These are phyloP conservation scores for Coniochaeta prunicola DNA, from an alignment of 2,329 filamentous ascomycete genomes.

Conservation along the genomic window DNA sequence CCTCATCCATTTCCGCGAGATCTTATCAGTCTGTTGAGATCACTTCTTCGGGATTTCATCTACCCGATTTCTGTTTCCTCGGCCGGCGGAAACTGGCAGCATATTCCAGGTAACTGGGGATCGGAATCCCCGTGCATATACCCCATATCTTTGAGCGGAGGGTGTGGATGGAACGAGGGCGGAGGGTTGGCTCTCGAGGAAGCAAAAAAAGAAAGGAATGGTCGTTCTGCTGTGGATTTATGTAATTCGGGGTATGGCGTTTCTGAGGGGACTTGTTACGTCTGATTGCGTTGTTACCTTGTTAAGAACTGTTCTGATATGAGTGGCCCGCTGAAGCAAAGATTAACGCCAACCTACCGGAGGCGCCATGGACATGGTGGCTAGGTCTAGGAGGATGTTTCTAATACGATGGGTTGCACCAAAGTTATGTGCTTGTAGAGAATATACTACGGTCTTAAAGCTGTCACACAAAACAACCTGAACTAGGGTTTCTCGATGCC, in stretches of 20 bases:
- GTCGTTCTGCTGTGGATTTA: not conserved
- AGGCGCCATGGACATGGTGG: not conserved
- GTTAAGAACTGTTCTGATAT: not conserved
- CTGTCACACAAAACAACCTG: too few species aligned
- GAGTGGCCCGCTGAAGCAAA: not conserved
- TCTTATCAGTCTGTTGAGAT: too few species aligned
- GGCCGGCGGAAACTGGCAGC: not conserved
- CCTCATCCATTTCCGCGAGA: not conserved
- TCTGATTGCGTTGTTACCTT: not conserved
- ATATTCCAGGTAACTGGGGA: not conserved
- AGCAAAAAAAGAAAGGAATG: not conserved
- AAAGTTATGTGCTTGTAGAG: not conserved
- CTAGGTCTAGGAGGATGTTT: not conserved
- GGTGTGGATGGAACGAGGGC: not conserved
- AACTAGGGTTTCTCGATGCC: not conserved
- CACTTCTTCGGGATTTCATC: not conserved
- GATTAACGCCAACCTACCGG: not conserved
- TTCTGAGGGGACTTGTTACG: not conserved
- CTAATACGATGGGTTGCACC: not conserved
- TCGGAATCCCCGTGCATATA: not conserved
- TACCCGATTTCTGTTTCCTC: not conserved
- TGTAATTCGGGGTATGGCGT: not conserved
- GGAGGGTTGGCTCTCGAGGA: not conserved
- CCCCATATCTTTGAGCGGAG: not conserved
- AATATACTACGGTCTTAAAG: not conserved